A percentile compares a stretch with the other conserved stretches of the same genome.
Conservation (phyloP, 495 filamentous ascomycete genomes). For the Neurospora hispaniola region DNA sequence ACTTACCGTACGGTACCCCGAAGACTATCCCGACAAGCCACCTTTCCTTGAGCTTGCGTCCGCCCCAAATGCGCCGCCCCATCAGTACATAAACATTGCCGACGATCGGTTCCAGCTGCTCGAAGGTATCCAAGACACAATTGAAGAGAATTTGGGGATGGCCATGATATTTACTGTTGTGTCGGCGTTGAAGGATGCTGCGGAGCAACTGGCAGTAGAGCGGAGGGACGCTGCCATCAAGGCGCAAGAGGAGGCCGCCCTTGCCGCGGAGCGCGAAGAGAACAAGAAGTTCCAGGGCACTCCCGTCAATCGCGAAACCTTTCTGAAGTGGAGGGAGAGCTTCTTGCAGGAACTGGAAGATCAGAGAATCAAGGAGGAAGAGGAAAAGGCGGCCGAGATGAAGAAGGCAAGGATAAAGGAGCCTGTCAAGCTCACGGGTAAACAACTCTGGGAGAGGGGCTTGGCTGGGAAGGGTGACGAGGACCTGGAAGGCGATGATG, state of each 20-base stretch:
- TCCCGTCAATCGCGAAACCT: conserved; percentile 71
- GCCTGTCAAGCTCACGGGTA: conserved; percentile 58
- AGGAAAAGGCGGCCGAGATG: conserved; percentile 64
- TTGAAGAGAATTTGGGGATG: conserved; percentile 89
- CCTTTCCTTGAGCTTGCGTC: conserved; percentile 67
- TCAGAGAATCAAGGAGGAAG: conserved; percentile 46
- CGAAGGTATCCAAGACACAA: conserved; percentile 51
- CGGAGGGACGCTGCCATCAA: conserved; percentile 51
- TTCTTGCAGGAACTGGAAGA: conserved; percentile 76
- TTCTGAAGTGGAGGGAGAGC: conserved; percentile 67
- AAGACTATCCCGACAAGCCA: conserved; percentile 75
- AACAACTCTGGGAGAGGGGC: conserved; percentile 75
- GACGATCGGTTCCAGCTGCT: conserved; percentile 64
- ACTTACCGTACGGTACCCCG: conserved; percentile 76
- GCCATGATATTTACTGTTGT: conserved; percentile 96
- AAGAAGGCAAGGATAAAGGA: conserved; percentile 63
- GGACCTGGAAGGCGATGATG: conserved; percentile 50
- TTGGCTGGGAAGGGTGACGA: conserved; percentile 64
- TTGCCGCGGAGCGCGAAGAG: conserved; percentile 77
- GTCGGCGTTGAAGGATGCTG: conserved; percentile 74
- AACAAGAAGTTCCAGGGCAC: conserved; percentile 95
- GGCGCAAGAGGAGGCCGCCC: conserved; percentile 51
- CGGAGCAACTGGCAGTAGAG: conserved; percentile 66
- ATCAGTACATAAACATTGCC: conserved; percentile 45
- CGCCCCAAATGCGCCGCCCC: conserved; percentile 55